A percentile compares a stretch with the other conserved stretches of the same genome.
Evolutionary conservation across 2,329 filamentous ascomycete species (phyloP).

Genomic region (Fusarium sp.): DNA sequence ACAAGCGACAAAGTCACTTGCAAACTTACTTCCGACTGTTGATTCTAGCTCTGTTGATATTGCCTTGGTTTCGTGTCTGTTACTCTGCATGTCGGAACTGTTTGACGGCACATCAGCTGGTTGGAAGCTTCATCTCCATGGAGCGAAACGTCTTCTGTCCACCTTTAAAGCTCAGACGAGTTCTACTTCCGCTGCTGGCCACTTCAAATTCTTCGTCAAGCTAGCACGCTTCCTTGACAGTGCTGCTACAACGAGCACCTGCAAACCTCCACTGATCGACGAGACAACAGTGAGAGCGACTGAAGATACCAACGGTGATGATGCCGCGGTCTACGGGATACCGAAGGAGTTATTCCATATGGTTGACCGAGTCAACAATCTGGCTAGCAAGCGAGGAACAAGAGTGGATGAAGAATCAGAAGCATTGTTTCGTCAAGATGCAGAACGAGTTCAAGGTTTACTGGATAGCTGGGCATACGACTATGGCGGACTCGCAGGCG

Average conservation of each 20-base stretch:
- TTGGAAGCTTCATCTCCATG: neutral
- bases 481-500: slow-evolving; percentile 4
- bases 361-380: slow-evolving; percentile 9
- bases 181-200: neutral
- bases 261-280: slow-evolving; percentile 7
- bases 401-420: slow-evolving; percentile 8
- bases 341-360: slow-evolving; percentile 12
- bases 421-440: neutral
- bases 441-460: neutral
- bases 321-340: slow-evolving; percentile 5
- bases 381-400: slow-evolving; percentile 10
- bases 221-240: slow-evolving; percentile 5
- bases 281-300: neutral
- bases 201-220: slow-evolving; percentile 10
- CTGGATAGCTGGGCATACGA: slow-evolving; percentile 15
- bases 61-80: neutral
- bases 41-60: slow-evolving; percentile 1
- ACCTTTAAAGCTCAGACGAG: neutral
- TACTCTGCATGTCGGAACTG: slow-evolving; percentile 7
- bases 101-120: slow-evolving; percentile 11
- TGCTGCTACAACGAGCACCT: slow-evolving; percentile 2
- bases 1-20: neutral
- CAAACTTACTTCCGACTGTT: neutral
- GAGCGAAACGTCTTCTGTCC: slow-evolving; percentile 3
- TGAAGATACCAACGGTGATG: neutral